Evolutionary conservation across 1,139 yeast genomes (phyloP).

Genomic region (Suhomyces terraborum): DNA sequence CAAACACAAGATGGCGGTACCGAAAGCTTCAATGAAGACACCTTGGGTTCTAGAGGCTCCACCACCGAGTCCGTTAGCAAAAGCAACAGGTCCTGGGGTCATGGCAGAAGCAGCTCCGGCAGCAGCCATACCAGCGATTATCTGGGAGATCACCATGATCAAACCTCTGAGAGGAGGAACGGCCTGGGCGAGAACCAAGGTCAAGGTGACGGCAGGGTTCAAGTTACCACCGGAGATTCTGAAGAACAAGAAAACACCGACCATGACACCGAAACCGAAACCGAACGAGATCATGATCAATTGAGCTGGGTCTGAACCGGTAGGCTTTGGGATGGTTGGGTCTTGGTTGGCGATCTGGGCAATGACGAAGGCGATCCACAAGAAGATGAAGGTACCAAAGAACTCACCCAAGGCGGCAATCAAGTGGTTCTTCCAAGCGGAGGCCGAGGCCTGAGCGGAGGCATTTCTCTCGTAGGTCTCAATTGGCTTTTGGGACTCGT

Average conservation of each 20-base stretch:
- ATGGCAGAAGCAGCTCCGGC: conserved; percentile 87
- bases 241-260: conserved; percentile 71
- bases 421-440: conserved; percentile 35
- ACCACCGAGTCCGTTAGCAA: conserved; percentile 72
- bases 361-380: conserved; percentile 80
- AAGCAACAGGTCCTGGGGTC: conserved; percentile 80
- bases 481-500: conserved; percentile 32
- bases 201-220: conserved; percentile 85
- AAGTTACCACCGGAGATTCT: conserved; percentile 88
- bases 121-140: conserved; percentile 88
- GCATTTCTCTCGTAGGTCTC: conserved; percentile 34
- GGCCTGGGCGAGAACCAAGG: conserved; percentile 71
- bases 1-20: conserved; percentile 69
- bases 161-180: conserved; percentile 72
- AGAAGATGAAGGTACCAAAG: conserved; percentile 81
- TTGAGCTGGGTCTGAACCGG: conserved; percentile 63
- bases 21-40: conserved; percentile 80
- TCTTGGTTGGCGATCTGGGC: conserved; percentile 83
- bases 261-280: conserved; percentile 84
- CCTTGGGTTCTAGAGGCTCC: conserved; percentile 77
- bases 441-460: conserved; percentile 17
- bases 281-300: conserved; percentile 82
- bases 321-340: conserved; percentile 38
- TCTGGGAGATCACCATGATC: conserved; percentile 65
- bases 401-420: conserved; percentile 58